Evolutionary conservation across 768 basidiomycete genomes (phyloP).

Genomic region (Saitozyma podzolica): DNA sequence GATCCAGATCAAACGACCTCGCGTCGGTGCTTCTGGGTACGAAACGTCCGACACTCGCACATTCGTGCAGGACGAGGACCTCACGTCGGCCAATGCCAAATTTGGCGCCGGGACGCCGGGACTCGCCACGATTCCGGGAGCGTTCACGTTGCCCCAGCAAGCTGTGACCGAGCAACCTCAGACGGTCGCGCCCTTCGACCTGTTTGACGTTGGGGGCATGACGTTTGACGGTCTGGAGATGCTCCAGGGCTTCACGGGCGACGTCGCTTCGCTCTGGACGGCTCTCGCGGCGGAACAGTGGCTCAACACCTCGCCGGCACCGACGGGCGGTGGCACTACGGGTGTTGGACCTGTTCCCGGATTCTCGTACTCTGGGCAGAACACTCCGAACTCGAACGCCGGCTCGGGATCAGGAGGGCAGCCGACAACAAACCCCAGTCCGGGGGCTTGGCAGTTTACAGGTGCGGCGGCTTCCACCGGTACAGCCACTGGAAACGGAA

Average conservation of each 20-base stretch:
- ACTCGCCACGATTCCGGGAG: background rate
- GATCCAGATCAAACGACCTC: background rate
- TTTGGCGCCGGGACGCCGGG: background rate
- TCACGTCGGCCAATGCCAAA: background rate
- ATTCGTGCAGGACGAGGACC: slow-evolving; percentile 4
- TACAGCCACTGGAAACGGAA: background rate
- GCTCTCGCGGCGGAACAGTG: slow-evolving; percentile 10
- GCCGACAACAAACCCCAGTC: background rate
- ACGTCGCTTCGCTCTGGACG: slow-evolving; percentile 30
- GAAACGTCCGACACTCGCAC: slow-evolving; percentile 43
- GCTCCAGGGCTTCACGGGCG: slow-evolving; percentile 39
- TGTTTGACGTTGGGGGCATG: slow-evolving; percentile 42
- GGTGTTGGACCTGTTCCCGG: too few relatives aligned
- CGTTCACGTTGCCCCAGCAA: background rate
- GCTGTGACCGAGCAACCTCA: slow-evolving; percentile 1
- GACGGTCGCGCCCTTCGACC: slow-evolving; percentile 3
- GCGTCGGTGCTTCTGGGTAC: slow-evolving; percentile 19
- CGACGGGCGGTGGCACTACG: background rate
- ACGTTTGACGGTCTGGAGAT: slow-evolving; percentile 43
- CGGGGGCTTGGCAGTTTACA: background rate
- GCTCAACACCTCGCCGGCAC: slow-evolving; percentile 7
- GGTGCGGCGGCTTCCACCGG: background rate
- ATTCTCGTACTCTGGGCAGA: too few relatives aligned
- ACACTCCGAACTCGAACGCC: background rate
- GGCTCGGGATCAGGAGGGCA: background rate